Evolutionary conservation across 2,329 filamentous ascomycete genomes (phyloP).

Genomic region (Metarhizium album): DNA sequence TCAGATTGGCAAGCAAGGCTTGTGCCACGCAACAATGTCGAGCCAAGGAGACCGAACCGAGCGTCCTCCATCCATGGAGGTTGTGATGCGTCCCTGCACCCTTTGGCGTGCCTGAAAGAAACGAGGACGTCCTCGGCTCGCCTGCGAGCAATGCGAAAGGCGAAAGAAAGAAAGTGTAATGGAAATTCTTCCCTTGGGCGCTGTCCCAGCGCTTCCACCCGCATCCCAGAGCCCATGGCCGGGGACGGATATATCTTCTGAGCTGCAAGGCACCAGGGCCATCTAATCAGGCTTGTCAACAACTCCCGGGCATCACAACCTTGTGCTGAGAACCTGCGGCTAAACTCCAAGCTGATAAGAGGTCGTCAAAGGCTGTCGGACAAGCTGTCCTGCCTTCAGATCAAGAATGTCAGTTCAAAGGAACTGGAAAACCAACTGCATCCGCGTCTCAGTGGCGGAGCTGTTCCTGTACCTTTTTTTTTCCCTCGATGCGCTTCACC

Average conservation of each 20-base stretch:
- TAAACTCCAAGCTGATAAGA: slow-evolving; percentile 33
- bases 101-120: slow-evolving; percentile 18
- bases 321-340: slow-evolving; percentile 36
- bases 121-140: slow-evolving; percentile 30
- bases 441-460: slow-evolving; percentile 32
- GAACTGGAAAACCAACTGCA: slow-evolving; percentile 19
- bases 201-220: slow-evolving; percentile 36
- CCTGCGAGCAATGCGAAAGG: slow-evolving; percentile 46
- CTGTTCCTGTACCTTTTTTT: slow-evolving; percentile 35
- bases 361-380: slow-evolving; percentile 23
- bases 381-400: slow-evolving; percentile 24
- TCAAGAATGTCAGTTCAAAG: slow-evolving; percentile 12
- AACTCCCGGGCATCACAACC: slow-evolving; percentile 30
- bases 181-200: slow-evolving; percentile 47
- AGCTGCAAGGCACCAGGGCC: background rate
- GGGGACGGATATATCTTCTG: slow-evolving; percentile 7
- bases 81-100: background rate
- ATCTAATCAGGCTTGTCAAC: slow-evolving; percentile 35
- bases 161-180: slow-evolving; percentile 54
- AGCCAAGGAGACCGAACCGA: background rate
- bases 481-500: slow-evolving; percentile 43
- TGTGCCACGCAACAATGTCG: background rate
- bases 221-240: slow-evolving; percentile 19
- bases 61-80: background rate
- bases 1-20: background rate